A percentile compares a stretch with the other conserved stretches of the same genome.
These are phyloP conservation scores for Malus orientalis DNA, from an alignment of 306 rosid genomes.

Conservation along the genomic window DNA sequence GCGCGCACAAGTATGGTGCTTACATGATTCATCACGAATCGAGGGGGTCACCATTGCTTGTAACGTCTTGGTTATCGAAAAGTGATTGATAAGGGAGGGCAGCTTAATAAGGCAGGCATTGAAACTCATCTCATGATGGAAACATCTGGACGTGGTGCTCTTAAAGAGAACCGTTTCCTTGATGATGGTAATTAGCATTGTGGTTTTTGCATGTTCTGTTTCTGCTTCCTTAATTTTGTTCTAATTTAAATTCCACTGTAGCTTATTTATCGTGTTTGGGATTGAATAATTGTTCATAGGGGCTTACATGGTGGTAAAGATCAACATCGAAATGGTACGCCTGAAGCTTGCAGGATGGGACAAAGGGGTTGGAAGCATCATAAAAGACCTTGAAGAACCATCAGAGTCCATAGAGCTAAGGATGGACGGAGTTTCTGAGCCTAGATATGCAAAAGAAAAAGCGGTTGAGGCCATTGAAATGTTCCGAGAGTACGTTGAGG, in stretches of 20 bases:
- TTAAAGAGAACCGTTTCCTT: conserved; percentile 79
- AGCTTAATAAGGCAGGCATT: conserved; percentile 56
- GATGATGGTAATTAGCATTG: conserved; percentile 55
- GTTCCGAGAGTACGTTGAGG: conserved; percentile 65
- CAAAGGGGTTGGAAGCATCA: conserved; percentile 80
- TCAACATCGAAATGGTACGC: conserved; percentile 76
- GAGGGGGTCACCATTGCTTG: conserved; percentile 75
- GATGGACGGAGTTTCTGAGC: conserved; percentile 57
- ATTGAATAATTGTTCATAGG: conserved; percentile 22
- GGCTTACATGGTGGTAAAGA: conserved; percentile 83
- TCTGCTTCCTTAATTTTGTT: too few relatives aligned
- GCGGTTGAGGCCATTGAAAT: conserved; percentile 55
- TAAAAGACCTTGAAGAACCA: conserved; percentile 76
- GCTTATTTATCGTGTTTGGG: background rate
- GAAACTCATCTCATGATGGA: conserved; percentile 89
- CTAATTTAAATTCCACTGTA: too few relatives aligned
- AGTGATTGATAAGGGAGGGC: conserved; percentile 79
- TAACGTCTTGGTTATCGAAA: conserved; percentile 83
- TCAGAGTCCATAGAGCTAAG: conserved; percentile 61
- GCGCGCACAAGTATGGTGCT: conserved; percentile 81
- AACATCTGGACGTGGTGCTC: conserved; percentile 91
- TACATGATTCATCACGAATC: conserved; percentile 46
- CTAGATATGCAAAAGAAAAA: conserved; percentile 61
- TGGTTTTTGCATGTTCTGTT: background rate
- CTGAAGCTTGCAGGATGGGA: conserved; percentile 74